Conservation (phyloP, 2,329 filamentous ascomycete genomes). For the Trichophyton simii region DNA sequence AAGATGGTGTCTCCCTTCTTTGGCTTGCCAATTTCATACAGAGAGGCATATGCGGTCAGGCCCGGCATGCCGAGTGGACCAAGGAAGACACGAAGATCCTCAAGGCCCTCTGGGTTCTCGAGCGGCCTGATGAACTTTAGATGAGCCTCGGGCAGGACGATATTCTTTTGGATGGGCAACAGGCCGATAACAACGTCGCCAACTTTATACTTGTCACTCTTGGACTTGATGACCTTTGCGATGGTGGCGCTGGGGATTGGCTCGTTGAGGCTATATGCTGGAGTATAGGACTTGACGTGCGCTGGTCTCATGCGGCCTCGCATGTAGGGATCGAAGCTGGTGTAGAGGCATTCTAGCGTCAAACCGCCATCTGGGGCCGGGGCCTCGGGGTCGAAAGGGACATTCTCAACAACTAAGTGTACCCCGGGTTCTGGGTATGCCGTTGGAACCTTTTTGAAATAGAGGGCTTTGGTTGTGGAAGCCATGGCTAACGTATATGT, state of each 20-base stretch:
- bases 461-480: slow-evolving; percentile 55
- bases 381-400: slow-evolving; percentile 49
- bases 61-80: slow-evolving; percentile 70
- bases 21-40: slow-evolving; percentile 63
- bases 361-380: slow-evolving; percentile 53
- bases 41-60: slow-evolving; percentile 59
- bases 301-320: slow-evolving; percentile 63
- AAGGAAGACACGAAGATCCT: slow-evolving; percentile 48
- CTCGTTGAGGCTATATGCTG: slow-evolving; percentile 48
- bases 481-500: slow-evolving; percentile 7
- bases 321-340: slow-evolving; percentile 75
- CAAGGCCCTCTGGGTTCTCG: slow-evolving; percentile 49
- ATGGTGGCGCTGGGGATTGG: slow-evolving; percentile 55
- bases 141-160: slow-evolving; percentile 40
- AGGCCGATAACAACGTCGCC: slow-evolving; percentile 54
- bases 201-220: slow-evolving; percentile 47
- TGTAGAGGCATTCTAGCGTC: slow-evolving; percentile 56
- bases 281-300: slow-evolving; percentile 52
- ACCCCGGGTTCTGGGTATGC: slow-evolving; percentile 58
- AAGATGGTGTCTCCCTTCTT: slow-evolving; percentile 73
- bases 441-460: slow-evolving; percentile 58
- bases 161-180: slow-evolving; percentile 58
- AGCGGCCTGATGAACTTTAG: slow-evolving; percentile 41
- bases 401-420: slow-evolving; percentile 55
- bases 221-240: slow-evolving; percentile 58